Evolutionary conservation across 2,329 filamentous ascomycete genomes (phyloP).

Genomic region (Alternaria triticina): DNA sequence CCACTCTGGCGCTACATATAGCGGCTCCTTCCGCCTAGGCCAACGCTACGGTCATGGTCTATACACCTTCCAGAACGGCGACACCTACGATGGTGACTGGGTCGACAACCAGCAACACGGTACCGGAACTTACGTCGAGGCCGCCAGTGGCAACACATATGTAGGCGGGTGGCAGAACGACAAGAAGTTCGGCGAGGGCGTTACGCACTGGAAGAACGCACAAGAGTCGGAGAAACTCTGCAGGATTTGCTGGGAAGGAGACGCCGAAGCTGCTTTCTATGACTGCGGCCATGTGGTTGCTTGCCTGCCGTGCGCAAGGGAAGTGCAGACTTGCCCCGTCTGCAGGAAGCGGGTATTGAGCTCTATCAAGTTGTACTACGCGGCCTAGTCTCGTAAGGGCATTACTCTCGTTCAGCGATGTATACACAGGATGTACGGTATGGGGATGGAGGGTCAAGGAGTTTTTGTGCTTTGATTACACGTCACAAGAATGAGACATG

Average conservation of each 20-base stretch:
- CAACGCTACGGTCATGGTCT: slow-evolving; percentile 62
- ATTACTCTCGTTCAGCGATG: neutral
- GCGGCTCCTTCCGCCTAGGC: slow-evolving; percentile 60
- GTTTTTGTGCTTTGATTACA: neutral
- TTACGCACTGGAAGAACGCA: slow-evolving; percentile 66
- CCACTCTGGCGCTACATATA: slow-evolving; percentile 62
- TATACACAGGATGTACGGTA: neutral
- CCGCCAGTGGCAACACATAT: slow-evolving; percentile 65
- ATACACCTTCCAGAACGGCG: slow-evolving; percentile 69
- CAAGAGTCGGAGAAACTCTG: slow-evolving; percentile 66
- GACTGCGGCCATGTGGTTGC: slow-evolving; percentile 69
- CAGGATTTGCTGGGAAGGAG: slow-evolving; percentile 67
- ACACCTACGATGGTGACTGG: slow-evolving; percentile 65
- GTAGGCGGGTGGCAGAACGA: slow-evolving; percentile 67
- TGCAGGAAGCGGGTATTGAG: slow-evolving; percentile 64
- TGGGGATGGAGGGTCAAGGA: neutral
- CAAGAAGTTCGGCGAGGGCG: slow-evolving; percentile 66
- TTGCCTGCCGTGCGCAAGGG: slow-evolving; percentile 64
- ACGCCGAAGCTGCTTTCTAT: slow-evolving; percentile 66
- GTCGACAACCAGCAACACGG: slow-evolving; percentile 69
- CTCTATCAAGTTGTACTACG: slow-evolving; percentile 63
- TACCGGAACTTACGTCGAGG: slow-evolving; percentile 63
- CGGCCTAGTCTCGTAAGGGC: slow-evolving; percentile 27
- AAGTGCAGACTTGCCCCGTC: slow-evolving; percentile 66
- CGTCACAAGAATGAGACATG: neutral